Base-by-base conservation (phyloP, 352 stramenopile species). In the Phytophthora ramorum region DNA sequence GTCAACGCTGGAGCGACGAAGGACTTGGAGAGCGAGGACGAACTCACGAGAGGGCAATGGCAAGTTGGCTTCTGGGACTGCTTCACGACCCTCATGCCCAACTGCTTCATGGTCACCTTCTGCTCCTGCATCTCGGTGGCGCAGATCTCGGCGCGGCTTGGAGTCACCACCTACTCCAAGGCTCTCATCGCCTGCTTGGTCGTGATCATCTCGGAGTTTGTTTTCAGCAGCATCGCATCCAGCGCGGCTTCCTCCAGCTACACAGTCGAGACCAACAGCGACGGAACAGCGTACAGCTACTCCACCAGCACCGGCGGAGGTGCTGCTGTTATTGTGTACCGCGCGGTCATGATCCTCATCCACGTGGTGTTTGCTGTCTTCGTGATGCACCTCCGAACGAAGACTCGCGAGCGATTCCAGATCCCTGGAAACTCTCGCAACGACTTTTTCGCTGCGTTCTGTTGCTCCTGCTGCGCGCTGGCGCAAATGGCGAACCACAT, bases 401-500 rank as follows among this genome's bases (percentile, higher is more conserved):
- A 73, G 40, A 70, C 72, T 3, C 79, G 79, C 41, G 63, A 62
- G 46, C 66, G 67, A 5, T 86, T 81, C 47, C 20, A 77, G 24
- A 82, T 86, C 54, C 73, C 76, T 9, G 77, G 79, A 5, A 73
- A 5, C 44, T 62, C 48, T 17, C 68, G 41, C 48, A 53, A 41
- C 16, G 79, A 89, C 40, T 75, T 54, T 24, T 79, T 60, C 32
- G 63, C 50, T 13, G 40, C 71, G 14, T 76, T 69, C 17, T 83
- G 66, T 32, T 89, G 79, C 70, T 70, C 63, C 16, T 79, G 69
- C 57, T 88, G 74, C 51, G 53, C 66, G 19, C 57, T 86, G 10
- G 74, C 79, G 7, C 80, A 89, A 67, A 78, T 87, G 34, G 80
- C 80, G 9, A 83, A 75, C 4, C 80, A 89, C 67, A 52, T 81